These are phyloP conservation scores for Phytophthora capsici DNA, from an alignment of 352 stramenopile species.

Conservation along the genomic window DNA sequence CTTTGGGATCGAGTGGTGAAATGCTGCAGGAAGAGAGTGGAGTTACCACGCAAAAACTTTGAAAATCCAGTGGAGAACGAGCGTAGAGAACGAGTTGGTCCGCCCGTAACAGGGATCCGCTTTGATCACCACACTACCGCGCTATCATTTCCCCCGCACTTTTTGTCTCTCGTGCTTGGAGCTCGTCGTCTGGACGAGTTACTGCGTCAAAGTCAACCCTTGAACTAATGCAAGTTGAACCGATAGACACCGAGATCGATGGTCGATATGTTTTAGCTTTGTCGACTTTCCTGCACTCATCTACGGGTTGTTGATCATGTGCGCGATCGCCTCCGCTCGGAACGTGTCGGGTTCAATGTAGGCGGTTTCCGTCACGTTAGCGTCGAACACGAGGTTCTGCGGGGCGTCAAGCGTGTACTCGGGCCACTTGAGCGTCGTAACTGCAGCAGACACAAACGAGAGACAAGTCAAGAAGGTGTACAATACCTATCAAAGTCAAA, in stretches of 20 bases:
- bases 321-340: conserved; percentile 20
- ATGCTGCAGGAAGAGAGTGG: not conserved
- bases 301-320: conserved; percentile 15
- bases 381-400: conserved; percentile 35
- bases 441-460: conserved; percentile 1
- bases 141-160: too few relatives aligned
- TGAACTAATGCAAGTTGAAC: too few relatives aligned
- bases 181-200: too few relatives aligned
- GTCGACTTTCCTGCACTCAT: not conserved
- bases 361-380: conserved; percentile 16
- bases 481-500: not conserved
- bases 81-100: too few relatives aligned
- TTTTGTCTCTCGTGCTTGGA: too few relatives aligned
- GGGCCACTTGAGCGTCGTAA: conserved; percentile 34
- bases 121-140: too few relatives aligned
- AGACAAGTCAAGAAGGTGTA: too few relatives aligned
- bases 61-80: not conserved
- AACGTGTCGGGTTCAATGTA: conserved; percentile 27
- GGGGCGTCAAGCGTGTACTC: conserved; percentile 28
- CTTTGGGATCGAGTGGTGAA: conserved; percentile 22
- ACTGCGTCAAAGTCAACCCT: too few relatives aligned
- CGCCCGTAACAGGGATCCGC: too few relatives aligned
- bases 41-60: not conserved
- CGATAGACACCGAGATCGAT: too few relatives aligned
- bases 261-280: too few relatives aligned